Base-by-base conservation (phyloP, 441 rosid genomes). In the Eutrema salsugineum region DNA sequence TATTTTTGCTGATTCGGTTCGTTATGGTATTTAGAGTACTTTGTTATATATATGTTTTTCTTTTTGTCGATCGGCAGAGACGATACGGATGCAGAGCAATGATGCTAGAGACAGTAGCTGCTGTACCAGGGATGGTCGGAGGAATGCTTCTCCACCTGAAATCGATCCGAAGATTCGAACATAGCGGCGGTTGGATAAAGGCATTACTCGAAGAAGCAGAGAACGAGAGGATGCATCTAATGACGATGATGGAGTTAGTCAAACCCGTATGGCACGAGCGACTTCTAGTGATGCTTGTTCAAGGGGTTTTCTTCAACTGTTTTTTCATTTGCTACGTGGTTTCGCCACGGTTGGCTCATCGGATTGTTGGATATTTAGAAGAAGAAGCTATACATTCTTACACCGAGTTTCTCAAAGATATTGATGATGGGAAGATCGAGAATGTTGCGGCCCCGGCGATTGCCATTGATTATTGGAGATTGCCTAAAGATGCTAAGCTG, bases 101-200 rank as follows among this genome's bases (percentile, higher is more conserved):
- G 89, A 83, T 85, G 84, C 80, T 87, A 61, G 91, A 87, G 77
- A 87, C 89, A 0, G 85, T 85, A 63, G 89, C 89, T 0, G 89
- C 81, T 1, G 91, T 85, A 1, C 91, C 91, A 0, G 86, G 88
- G 16, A 84, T 87, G 82, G 87, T 84, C 1, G 91, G 84, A 30
- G 91, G 91, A 20, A 81, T 84, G 88, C 83, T 87, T 22, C 85
- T 82, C 27, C 91, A 87, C 78, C 78, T 80, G 56, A 85, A 56
- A 66, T 85, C 89, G 15, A 82, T 87, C 35, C 79, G 97, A 32
- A 64, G 83, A 40, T 91, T 94, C 71, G 88, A 94, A 68, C 97
- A 90, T 5, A 91, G 95, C 32, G 97, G 99, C 0, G 99, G 97
- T 12, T 94, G 97, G 97, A 90, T 91, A 63, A 94, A 90, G 75